These are phyloP conservation scores for Rozella allomycis DNA, from an alignment of 371 early-diverging fungal genomes.

Conservation along the genomic window DNA sequence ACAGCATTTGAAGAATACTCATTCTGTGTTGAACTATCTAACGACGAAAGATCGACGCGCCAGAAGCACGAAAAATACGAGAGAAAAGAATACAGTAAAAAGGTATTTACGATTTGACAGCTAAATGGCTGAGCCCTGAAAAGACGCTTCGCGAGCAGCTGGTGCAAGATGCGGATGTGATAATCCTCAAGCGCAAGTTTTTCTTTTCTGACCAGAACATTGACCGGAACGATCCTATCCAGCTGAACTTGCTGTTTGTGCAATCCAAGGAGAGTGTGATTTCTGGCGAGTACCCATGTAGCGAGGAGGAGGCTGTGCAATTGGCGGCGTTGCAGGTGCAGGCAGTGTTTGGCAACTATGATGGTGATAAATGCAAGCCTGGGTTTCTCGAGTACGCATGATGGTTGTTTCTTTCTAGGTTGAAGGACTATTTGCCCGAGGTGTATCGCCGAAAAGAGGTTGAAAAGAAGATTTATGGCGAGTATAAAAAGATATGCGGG, in stretches of 20 bases:
- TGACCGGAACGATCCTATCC: slow-evolving; percentile 30
- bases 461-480: slow-evolving; percentile 19
- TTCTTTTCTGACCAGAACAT: slow-evolving; percentile 28
- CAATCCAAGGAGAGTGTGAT: slow-evolving; percentile 23
- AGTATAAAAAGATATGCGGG: slow-evolving; percentile 24
- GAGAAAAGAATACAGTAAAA: slow-evolving; percentile 2
- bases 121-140: slow-evolving; percentile 24
- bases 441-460: slow-evolving; percentile 8
- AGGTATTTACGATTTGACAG: slow-evolving; percentile 1
- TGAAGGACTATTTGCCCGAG: neutral
- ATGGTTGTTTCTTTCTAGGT: too few species aligned
- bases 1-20: slow-evolving; percentile 30
- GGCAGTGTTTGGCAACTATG: slow-evolving; percentile 27
- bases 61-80: slow-evolving; percentile 3
- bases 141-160: slow-evolving; percentile 28
- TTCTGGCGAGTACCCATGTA: slow-evolving; percentile 25
- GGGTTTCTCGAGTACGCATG: slow-evolving; percentile 18
- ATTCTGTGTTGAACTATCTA: slow-evolving; percentile 9
- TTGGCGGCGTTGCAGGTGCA: slow-evolving; percentile 29
- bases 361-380: slow-evolving; percentile 22
- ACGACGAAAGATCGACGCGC: neutral
- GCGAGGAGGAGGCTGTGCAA: slow-evolving; percentile 21
- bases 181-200: slow-evolving; percentile 30
- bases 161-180: slow-evolving; percentile 14
- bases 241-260: slow-evolving; percentile 24